Conservation (phyloP, 805 yeast genomes). For the Candida succiphila region DNA sequence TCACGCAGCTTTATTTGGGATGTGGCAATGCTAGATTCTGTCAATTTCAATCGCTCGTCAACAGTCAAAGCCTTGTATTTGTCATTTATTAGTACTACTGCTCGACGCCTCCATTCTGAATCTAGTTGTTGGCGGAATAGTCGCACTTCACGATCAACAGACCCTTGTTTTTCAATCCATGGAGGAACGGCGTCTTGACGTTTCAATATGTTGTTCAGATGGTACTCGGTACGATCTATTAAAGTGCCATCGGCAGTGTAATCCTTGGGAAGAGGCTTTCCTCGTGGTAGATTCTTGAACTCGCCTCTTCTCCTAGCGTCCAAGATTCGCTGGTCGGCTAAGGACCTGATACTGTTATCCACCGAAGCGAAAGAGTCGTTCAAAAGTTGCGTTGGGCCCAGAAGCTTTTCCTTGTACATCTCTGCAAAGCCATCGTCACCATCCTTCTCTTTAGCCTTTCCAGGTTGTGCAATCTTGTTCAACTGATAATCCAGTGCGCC, state of each 20-base stretch:
- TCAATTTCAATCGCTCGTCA: constrained; percentile 8
- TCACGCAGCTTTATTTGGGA: constrained; percentile 10
- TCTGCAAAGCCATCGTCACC: constrained; percentile 44
- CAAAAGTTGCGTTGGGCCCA: constrained; percentile 44
- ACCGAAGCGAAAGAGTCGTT: constrained; percentile 31
- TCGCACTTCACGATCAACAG: constrained; percentile 37
- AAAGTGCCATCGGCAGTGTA: constrained; percentile 38
- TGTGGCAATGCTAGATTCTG: constrained; percentile 9
- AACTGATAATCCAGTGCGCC: constrained; percentile 53
- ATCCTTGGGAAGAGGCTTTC: constrained; percentile 40
- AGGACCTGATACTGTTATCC: constrained; percentile 44
- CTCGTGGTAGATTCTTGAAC: constrained; percentile 55
- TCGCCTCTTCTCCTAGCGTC: constrained; percentile 67
- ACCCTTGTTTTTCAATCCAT: constrained; percentile 76
- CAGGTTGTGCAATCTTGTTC: constrained; percentile 22
- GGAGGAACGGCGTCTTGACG: constrained; percentile 79
- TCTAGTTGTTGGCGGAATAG: constrained; percentile 37
- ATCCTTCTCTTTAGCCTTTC: constrained; percentile 19
- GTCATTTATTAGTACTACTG: constrained; percentile 20
- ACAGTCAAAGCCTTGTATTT: constrained; percentile 9
- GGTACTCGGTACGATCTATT: constrained; percentile 63
- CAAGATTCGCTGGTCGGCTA: constrained; percentile 71
- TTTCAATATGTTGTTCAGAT: constrained; percentile 65
- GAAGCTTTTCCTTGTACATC: constrained; percentile 51
- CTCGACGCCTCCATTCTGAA: constrained; percentile 26